A percentile compares a stretch with the other conserved stretches of the same genome.
Evolutionary conservation across 306 rosid genomes (phyloP).

Genomic region (Ziziphus jujuba): DNA sequence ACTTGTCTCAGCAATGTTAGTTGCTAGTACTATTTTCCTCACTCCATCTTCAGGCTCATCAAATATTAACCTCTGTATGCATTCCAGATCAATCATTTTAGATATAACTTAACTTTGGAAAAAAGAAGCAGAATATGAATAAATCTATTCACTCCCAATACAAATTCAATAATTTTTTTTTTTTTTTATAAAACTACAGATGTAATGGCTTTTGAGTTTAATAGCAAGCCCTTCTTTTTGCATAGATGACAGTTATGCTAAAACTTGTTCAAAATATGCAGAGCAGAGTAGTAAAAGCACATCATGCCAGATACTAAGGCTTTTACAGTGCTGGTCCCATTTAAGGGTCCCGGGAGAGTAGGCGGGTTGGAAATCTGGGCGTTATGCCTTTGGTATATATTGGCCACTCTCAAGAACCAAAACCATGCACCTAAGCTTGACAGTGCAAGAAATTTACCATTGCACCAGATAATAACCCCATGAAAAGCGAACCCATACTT

Average conservation of each 20-base stretch:
- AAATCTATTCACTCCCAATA: too few relatives aligned
- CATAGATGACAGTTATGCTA: too few relatives aligned
- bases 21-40: conserved; percentile 90
- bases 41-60: conserved; percentile 75
- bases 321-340: too few relatives aligned
- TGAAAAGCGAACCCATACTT: background rate
- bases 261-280: too few relatives aligned
- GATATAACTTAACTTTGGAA: too few relatives aligned
- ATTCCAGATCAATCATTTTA: too few relatives aligned
- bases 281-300: background rate
- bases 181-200: too few relatives aligned
- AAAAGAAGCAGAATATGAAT: too few relatives aligned
- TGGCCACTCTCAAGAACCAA: background rate
- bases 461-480: background rate
- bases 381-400: background rate
- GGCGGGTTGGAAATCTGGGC: background rate
- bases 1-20: conserved; percentile 98
- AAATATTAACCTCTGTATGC: conserved; percentile 85
- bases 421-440: background rate
- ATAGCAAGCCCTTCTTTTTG: too few relatives aligned
- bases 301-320: background rate
- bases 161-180: too few relatives aligned
- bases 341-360: too few relatives aligned
- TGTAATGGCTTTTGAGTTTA: too few relatives aligned
- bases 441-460: background rate